Percentiles rank a stretch among this genome's conserved stretches.
These are phyloP conservation scores for Pseudocercospora vitis DNA, from an alignment of 2,329 filamentous ascomycete species.

Conservation along the genomic window DNA sequence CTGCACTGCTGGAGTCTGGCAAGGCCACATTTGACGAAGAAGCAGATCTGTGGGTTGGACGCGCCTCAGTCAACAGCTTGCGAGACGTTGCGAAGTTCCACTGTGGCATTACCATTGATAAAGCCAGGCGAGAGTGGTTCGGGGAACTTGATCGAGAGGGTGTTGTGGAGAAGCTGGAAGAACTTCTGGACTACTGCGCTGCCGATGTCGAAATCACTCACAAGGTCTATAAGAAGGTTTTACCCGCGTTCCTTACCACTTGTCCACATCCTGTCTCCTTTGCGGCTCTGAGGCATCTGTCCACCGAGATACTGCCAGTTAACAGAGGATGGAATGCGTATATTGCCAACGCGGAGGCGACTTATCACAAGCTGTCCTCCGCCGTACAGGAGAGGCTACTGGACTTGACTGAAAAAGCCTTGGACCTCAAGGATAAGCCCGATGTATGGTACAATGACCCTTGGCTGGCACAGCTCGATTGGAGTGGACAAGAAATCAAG, in stretches of 20 bases:
- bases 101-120: slow-evolving; percentile 87
- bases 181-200: slow-evolving; percentile 89
- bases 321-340: slow-evolving; percentile 87
- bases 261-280: slow-evolving; percentile 98
- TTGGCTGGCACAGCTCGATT: slow-evolving; percentile 92
- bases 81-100: slow-evolving; percentile 97
- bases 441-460: slow-evolving; percentile 75
- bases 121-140: slow-evolving; percentile 81
- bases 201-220: slow-evolving; percentile 93
- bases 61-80: slow-evolving; percentile 92
- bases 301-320: slow-evolving; percentile 87
- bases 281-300: slow-evolving; percentile 87
- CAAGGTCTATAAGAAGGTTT: slow-evolving; percentile 88
- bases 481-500: slow-evolving; percentile 87
- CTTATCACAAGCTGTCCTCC: slow-evolving; percentile 72
- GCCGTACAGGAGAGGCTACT: slow-evolving; percentile 76
- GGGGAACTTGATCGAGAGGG: slow-evolving; percentile 73
- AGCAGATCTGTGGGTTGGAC: slow-evolving; percentile 91
- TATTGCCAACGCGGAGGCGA: slow-evolving; percentile 77
- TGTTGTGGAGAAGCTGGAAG: slow-evolving; percentile 70
- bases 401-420: slow-evolving; percentile 71
- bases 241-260: slow-evolving; percentile 81
- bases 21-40: slow-evolving; percentile 68
- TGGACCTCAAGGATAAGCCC: slow-evolving; percentile 68
- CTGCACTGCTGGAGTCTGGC: slow-evolving; percentile 66